These are phyloP conservation scores for Pyrenochaeta sp. DNA, from an alignment of 2,329 filamentous ascomycete species.

Conservation along the genomic window DNA sequence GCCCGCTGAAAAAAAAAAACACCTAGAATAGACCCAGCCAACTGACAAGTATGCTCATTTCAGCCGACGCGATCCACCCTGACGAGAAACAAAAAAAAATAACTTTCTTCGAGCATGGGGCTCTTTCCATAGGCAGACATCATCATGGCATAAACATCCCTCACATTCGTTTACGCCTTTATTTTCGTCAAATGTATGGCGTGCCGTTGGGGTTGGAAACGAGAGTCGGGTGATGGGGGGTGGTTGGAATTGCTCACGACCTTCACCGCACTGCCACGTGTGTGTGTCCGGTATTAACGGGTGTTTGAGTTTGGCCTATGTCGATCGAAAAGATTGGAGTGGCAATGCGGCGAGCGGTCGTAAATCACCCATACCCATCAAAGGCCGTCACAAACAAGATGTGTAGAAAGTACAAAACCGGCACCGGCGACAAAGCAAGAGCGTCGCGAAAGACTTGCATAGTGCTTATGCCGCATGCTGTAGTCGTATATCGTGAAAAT, in stretches of 20 bases:
- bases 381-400: conserved; percentile 34
- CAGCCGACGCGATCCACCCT: conserved; percentile 22
- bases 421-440: conserved; percentile 40
- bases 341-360: conserved; percentile 25
- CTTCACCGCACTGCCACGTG: conserved; percentile 25
- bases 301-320: conserved; percentile 10
- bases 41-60: conserved; percentile 16
- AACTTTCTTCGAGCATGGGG: conserved; percentile 28
- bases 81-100: conserved; percentile 34
- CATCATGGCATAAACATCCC: conserved; percentile 34
- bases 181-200: conserved; percentile 37
- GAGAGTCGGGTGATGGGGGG: conserved; percentile 10
- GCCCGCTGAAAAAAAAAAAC: conserved; percentile 16
- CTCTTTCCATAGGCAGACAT: conserved; percentile 30
- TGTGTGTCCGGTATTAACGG: conserved; percentile 16
- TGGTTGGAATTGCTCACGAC: conserved; percentile 22
- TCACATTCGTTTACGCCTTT: conserved; percentile 37
- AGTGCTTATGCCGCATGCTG: conserved; percentile 46
- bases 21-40: conserved; percentile 13
- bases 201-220: conserved; percentile 15
- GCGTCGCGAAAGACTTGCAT: conserved; percentile 31
- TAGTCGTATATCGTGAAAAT: conserved; percentile 47
- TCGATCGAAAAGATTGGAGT: conserved; percentile 19
- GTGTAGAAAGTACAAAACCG: conserved; percentile 47
- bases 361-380: conserved; percentile 19